These are phyloP conservation scores for Phialocephala sp. DNA, from an alignment of 2,329 filamentous ascomycete species.

Conservation along the genomic window DNA sequence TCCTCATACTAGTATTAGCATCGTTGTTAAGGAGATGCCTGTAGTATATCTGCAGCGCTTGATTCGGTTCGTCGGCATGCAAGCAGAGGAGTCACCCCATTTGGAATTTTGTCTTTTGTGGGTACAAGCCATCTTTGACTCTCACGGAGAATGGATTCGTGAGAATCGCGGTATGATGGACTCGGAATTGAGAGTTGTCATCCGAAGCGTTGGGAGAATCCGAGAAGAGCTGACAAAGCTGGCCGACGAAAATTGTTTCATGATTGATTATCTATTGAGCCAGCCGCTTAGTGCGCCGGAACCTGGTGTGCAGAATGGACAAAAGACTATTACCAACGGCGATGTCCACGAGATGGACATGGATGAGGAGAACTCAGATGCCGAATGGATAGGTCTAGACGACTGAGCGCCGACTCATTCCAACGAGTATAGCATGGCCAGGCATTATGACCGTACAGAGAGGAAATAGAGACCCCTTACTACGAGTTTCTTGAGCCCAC, in stretches of 20 bases:
- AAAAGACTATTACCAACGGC: constrained; percentile 45
- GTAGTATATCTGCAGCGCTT: constrained; percentile 85
- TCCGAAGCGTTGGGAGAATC: constrained; percentile 80
- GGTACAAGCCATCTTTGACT: constrained; percentile 82
- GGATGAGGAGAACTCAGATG: constrained; percentile 48
- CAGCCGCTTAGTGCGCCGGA: constrained; percentile 48
- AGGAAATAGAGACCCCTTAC: too few relatives aligned
- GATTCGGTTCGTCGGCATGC: constrained; percentile 84
- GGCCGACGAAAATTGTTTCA: constrained; percentile 87
- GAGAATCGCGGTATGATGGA: constrained; percentile 81
- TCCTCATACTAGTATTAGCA: constrained; percentile 73
- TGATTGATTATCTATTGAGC: constrained; percentile 79
- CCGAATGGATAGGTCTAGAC: constrained; percentile 59
- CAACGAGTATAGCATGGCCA: background rate
- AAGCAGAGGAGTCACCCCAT: constrained; percentile 89
- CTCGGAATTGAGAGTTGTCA: constrained; percentile 81
- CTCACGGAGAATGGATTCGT: constrained; percentile 84
- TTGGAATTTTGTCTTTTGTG: constrained; percentile 94
- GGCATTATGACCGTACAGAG: background rate
- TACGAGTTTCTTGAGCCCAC: too few relatives aligned
- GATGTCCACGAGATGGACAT: constrained; percentile 42
- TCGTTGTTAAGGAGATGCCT: constrained; percentile 81
- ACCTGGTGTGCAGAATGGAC: constrained; percentile 40
- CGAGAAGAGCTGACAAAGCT: constrained; percentile 81
- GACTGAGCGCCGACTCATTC: constrained; percentile 32